Evolutionary conservation across 1,139 yeast genomes (phyloP).

Genomic region (Pichia sp.): DNA sequence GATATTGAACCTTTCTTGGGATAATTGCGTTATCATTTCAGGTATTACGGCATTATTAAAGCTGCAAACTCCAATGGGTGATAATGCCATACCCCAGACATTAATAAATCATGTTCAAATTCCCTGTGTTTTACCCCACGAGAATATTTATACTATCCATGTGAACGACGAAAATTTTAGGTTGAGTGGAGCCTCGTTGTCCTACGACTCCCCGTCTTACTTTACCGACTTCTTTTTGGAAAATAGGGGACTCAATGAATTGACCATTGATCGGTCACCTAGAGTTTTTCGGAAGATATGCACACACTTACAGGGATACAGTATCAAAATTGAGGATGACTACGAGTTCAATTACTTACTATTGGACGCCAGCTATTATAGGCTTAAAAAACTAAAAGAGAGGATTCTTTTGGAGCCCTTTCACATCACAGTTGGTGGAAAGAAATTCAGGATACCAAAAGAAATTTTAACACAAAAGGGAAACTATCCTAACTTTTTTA

Average conservation of each 20-base stretch:
- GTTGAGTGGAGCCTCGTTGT: slow-evolving; percentile 76
- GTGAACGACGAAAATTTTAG: slow-evolving; percentile 62
- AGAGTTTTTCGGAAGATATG: slow-evolving; percentile 62
- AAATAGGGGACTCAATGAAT: slow-evolving; percentile 40
- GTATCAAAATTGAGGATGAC: slow-evolving; percentile 54
- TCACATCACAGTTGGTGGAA: slow-evolving; percentile 59
- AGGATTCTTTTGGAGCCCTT: slow-evolving; percentile 52
- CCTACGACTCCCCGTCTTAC: slow-evolving; percentile 72
- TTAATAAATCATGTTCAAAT: slow-evolving; percentile 35
- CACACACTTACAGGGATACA: slow-evolving; percentile 75
- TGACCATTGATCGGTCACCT: slow-evolving; percentile 77
- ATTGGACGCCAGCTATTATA: slow-evolving; percentile 73
- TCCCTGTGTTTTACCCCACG: slow-evolving; percentile 59
- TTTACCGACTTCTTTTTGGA: slow-evolving; percentile 48
- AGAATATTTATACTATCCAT: slow-evolving; percentile 65
- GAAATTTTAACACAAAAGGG: slow-evolving; percentile 54
- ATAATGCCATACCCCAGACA: neutral
- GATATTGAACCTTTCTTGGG: too few relatives aligned
- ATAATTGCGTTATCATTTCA: too few relatives aligned
- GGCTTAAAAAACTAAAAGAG: slow-evolving; percentile 52
- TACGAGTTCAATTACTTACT: slow-evolving; percentile 58
- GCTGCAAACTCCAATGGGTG: neutral
- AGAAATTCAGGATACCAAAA: slow-evolving; percentile 56
- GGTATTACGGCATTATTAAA: neutral
- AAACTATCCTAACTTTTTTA: slow-evolving; percentile 73